A percentile compares a stretch with the other conserved stretches of the same genome.
These are phyloP conservation scores for Aspergillus steynii DNA, from an alignment of 495 filamentous ascomycete genomes.

Conservation along the genomic window DNA sequence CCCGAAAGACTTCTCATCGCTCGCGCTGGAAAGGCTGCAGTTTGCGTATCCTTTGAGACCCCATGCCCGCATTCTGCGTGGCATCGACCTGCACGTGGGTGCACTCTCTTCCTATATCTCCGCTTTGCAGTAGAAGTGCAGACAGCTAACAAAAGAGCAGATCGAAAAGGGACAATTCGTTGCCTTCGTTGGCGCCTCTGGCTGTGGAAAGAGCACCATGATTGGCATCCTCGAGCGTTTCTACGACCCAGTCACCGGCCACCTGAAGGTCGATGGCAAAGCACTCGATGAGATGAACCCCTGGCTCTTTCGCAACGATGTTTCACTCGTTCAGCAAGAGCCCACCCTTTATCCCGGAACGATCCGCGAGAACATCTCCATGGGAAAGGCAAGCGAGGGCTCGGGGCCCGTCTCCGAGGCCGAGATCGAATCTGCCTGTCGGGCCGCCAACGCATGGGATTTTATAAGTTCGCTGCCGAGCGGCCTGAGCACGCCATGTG, in stretches of 20 bases:
- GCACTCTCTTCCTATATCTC: background rate
- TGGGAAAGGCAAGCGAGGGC: slow-evolving; percentile 26
- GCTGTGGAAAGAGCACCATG: slow-evolving; percentile 10
- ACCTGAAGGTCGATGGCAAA: no score
- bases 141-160: slow-evolving; percentile 11
- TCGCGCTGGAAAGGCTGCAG: slow-evolving; percentile 41
- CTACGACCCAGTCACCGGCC: slow-evolving; percentile 43
- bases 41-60: slow-evolving; percentile 55
- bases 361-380: slow-evolving; percentile 47
- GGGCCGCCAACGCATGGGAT: slow-evolving; percentile 32
- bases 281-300: slow-evolving; percentile 13
- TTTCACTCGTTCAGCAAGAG: slow-evolving; percentile 44
- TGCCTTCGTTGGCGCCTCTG: slow-evolving; percentile 10
- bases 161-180: slow-evolving; percentile 37
- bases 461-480: slow-evolving; percentile 37
- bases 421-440: slow-evolving; percentile 27
- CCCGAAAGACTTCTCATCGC: slow-evolving; percentile 35
- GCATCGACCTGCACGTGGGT: slow-evolving; percentile 16
- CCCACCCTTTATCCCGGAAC: slow-evolving; percentile 40
- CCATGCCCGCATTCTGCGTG: slow-evolving; percentile 11
- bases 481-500: slow-evolving; percentile 27
- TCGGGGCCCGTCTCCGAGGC: slow-evolving; percentile 14
- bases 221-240: slow-evolving; percentile 51
- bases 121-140: background rate
- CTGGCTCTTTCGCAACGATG: slow-evolving; percentile 23